A percentile compares a stretch with the other conserved stretches of the same genome.
phyloP scores from a whole-genome alignment of 805 yeast genomes.

The Yarrowia deformans region DNA sequence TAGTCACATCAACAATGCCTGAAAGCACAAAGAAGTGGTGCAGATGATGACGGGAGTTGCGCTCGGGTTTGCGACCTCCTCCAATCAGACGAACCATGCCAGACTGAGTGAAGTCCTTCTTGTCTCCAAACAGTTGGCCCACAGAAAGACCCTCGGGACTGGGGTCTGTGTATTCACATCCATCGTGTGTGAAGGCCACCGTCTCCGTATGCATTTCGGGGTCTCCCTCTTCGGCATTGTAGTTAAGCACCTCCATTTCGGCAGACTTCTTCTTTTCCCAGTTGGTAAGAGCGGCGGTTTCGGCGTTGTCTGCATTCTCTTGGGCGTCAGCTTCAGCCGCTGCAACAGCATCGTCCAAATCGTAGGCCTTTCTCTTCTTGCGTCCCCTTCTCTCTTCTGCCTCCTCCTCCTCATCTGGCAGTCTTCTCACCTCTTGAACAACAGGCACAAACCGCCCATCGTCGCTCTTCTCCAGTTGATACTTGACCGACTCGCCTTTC shows the following conservation, averaged over 20 bases:
- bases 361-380: not conserved
- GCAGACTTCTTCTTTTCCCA: slow-evolving; percentile 3
- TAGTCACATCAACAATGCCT: slow-evolving; percentile 73
- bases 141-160: slow-evolving; percentile 29
- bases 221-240: slow-evolving; percentile 14
- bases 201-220: slow-evolving; percentile 1
- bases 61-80: slow-evolving; percentile 65
- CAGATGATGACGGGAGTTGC: slow-evolving; percentile 68
- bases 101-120: slow-evolving; percentile 24
- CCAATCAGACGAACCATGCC: slow-evolving; percentile 33
- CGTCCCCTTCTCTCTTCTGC: not conserved
- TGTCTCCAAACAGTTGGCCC: slow-evolving; percentile 34
- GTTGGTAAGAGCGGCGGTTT: no score
- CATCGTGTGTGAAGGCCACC: slow-evolving; percentile 4
- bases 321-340: slow-evolving; percentile 1
- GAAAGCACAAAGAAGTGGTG: slow-evolving; percentile 76
- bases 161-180: slow-evolving; percentile 21
- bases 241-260: slow-evolving; percentile 6
- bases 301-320: not conserved
- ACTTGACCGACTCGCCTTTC: slow-evolving; percentile 80
- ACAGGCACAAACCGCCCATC: slow-evolving; percentile 6
- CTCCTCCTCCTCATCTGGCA: not conserved
- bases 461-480: slow-evolving; percentile 50
- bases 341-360: not conserved
- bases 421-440: not conserved